A percentile compares a stretch with the other conserved stretches of the same genome.
phyloP scores from a whole-genome alignment of 2,329 filamentous ascomycete species.

The Pochonia chlamydosporia region DNA sequence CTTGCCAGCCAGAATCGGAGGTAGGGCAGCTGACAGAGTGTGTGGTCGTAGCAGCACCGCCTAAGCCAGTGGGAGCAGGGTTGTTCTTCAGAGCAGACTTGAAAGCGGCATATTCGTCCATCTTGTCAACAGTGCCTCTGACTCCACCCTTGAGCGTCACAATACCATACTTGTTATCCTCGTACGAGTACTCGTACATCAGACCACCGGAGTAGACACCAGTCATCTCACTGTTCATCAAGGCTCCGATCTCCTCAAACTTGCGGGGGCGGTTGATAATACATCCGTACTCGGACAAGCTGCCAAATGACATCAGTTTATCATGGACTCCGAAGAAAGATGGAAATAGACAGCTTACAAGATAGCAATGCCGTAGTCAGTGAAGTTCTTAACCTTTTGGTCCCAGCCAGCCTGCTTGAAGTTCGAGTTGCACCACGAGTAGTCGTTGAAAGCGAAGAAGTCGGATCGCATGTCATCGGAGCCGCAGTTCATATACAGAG shows the following conservation, averaged over 20 bases:
- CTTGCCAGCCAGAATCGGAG: conserved; percentile 42
- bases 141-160: conserved; percentile 59
- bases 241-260: conserved; percentile 71
- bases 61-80: conserved; percentile 44
- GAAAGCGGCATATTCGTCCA: conserved; percentile 54
- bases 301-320: conserved; percentile 14
- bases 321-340: not conserved
- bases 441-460: conserved; percentile 87
- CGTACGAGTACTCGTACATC: conserved; percentile 89
- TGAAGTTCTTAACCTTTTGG: conserved; percentile 82
- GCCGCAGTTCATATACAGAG: conserved; percentile 91
- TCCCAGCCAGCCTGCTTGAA: conserved; percentile 74
- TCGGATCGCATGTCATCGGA: conserved; percentile 77
- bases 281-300: conserved; percentile 91
- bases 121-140: conserved; percentile 49
- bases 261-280: conserved; percentile 67
- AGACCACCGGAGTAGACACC: conserved; percentile 89
- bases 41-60: conserved; percentile 43
- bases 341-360: conserved; percentile 47
- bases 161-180: conserved; percentile 74
- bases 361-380: conserved; percentile 79
- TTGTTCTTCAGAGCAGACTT: conserved; percentile 41
- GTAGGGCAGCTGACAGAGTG: conserved; percentile 44
- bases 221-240: conserved; percentile 83
- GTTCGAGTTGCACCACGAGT: conserved; percentile 75